These are phyloP conservation scores for Dactylis glomerata DNA, from an alignment of 176 grass and related monocot genomes.

Conservation along the genomic window DNA sequence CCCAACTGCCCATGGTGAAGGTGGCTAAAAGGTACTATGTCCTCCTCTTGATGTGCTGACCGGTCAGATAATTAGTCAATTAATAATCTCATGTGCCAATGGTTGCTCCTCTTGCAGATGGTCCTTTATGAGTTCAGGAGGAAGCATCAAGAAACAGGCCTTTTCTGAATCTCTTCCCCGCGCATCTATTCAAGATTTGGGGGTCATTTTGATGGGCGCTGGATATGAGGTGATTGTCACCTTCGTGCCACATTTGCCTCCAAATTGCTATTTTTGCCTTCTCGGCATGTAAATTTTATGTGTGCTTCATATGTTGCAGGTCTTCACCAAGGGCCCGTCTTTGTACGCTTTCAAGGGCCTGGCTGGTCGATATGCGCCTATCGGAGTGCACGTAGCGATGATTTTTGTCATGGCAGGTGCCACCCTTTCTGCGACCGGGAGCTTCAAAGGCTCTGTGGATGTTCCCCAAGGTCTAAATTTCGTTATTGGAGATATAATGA, in stretches of 20 bases:
- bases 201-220: slow-evolving; percentile 81
- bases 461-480: slow-evolving; percentile 96
- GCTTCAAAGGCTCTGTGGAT: slow-evolving; percentile 78
- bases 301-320: slow-evolving; percentile 38
- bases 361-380: slow-evolving; percentile 76
- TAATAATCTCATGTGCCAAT: neutral
- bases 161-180: slow-evolving; percentile 72
- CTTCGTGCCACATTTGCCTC: neutral
- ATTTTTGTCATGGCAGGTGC: slow-evolving; percentile 91
- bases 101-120: slow-evolving; percentile 50
- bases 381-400: slow-evolving; percentile 90
- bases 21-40: slow-evolving; percentile 63
- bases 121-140: slow-evolving; percentile 75
- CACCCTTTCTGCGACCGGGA: slow-evolving; percentile 81
- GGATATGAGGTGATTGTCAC: slow-evolving; percentile 77
- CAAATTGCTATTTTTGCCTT: neutral
- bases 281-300: neutral
- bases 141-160: slow-evolving; percentile 68
- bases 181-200: slow-evolving; percentile 85
- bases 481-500: slow-evolving; percentile 84
- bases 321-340: slow-evolving; percentile 78
- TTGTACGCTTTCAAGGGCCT: slow-evolving; percentile 90
- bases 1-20: slow-evolving; percentile 92
- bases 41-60: neutral
- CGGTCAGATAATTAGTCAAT: neutral